phyloP scores from a whole-genome alignment of 352 stramenopile genomes.

The Pythium dissotocum region DNA sequence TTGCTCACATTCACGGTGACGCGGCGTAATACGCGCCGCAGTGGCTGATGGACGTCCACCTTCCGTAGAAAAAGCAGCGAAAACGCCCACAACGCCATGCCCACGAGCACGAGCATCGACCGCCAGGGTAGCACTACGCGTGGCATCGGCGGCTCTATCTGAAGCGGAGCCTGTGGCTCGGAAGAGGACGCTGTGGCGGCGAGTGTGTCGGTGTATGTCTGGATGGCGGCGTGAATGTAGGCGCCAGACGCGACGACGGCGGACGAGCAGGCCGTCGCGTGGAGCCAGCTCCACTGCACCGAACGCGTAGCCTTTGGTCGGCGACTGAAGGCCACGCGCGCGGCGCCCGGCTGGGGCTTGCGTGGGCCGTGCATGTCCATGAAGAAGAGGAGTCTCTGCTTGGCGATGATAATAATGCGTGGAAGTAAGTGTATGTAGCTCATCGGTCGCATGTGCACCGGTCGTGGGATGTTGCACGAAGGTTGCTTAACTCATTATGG shows the following conservation, averaged over 20 bases:
- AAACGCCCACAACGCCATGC: conserved; percentile 44
- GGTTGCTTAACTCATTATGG: conserved; percentile 4
- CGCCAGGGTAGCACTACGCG: conserved; percentile 39
- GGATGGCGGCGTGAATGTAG: conserved; percentile 66
- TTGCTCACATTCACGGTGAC: conserved; percentile 4
- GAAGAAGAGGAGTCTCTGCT: background rate
- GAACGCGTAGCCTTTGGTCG: background rate
- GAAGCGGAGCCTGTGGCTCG: background rate
- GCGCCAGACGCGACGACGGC: conserved; percentile 67
- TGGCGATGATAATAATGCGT: background rate
- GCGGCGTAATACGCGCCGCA: background rate
- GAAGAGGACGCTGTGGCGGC: background rate
- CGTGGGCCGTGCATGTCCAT: background rate
- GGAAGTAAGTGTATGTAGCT: background rate
- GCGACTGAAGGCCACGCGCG: conserved; percentile 1
- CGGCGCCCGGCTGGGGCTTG: background rate
- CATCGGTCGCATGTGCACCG: background rate
- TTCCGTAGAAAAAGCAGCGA: conserved; percentile 47
- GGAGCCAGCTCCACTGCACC: conserved; percentile 74
- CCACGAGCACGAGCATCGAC: conserved; percentile 44
- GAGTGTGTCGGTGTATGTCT: conserved; percentile 32
- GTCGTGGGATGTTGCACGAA: conserved; percentile 8
- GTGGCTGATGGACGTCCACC: conserved; percentile 50
- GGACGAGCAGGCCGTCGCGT: conserved; percentile 66
- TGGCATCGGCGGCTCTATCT: conserved; percentile 5